Percentiles rank a stretch among this genome's conserved stretches.
phyloP scores from a whole-genome alignment of 2,329 filamentous ascomycete genomes.

The Cladosporium sp. region DNA sequence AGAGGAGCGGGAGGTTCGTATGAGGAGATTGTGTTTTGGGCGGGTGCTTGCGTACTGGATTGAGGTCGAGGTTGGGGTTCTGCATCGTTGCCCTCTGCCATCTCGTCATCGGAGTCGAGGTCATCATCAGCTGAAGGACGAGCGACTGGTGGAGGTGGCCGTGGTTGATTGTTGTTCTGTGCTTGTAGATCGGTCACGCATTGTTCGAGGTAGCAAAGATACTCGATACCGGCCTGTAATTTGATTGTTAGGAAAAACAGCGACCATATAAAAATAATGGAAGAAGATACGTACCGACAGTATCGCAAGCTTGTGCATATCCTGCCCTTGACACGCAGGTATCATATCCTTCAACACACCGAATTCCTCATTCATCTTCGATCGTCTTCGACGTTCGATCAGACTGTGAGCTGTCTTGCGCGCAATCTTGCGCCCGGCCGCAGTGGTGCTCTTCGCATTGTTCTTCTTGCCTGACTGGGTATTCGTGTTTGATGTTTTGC shows the following conservation, averaged over 20 bases:
- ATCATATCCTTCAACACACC: slow-evolving; percentile 92
- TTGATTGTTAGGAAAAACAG: slow-evolving; percentile 4
- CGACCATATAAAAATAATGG: not conserved
- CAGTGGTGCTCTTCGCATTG: slow-evolving; percentile 67
- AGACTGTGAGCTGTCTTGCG: slow-evolving; percentile 94
- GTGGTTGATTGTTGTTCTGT: slow-evolving; percentile 37
- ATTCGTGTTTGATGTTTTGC: slow-evolving; percentile 22
- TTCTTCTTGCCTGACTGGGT: slow-evolving; percentile 63
- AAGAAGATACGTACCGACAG: slow-evolving; percentile 65
- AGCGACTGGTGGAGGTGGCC: slow-evolving; percentile 26
- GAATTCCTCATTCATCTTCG: slow-evolving; percentile 99
- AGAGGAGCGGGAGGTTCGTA: slow-evolving; percentile 24
- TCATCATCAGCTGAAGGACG: slow-evolving; percentile 40
- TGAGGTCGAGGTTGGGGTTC: not conserved
- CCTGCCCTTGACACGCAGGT: slow-evolving; percentile 84
- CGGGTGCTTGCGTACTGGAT: not conserved
- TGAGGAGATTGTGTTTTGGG: slow-evolving; percentile 35
- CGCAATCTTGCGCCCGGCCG: slow-evolving; percentile 89
- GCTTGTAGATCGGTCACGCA: slow-evolving; percentile 80
- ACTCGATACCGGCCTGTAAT: slow-evolving; percentile 85
- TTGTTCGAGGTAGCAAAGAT: slow-evolving; percentile 88
- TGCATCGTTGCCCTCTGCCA: slow-evolving; percentile 48
- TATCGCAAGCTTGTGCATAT: slow-evolving; percentile 98
- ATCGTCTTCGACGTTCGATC: slow-evolving; percentile 84
- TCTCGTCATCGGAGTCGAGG: slow-evolving; percentile 59